phyloP scores from a whole-genome alignment of 1,139 yeast species.

The Nadsonia commutata region DNA sequence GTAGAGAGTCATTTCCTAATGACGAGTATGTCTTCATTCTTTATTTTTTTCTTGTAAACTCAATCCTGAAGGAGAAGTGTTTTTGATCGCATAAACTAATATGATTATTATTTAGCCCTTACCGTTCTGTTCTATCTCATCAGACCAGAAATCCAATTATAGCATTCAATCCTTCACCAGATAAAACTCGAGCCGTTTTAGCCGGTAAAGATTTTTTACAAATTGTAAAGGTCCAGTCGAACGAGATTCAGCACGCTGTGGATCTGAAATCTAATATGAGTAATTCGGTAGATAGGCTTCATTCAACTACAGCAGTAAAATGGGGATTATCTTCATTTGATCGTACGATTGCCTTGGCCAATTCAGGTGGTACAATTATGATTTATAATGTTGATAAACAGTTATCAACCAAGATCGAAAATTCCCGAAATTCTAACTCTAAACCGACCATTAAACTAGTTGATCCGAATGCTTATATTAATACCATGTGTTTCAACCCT shows the following conservation, averaged over 20 bases:
- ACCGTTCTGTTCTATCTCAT: slow-evolving; percentile 7
- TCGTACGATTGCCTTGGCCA: slow-evolving; percentile 16
- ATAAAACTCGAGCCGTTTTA: slow-evolving; percentile 18
- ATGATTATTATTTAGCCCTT: too few species aligned
- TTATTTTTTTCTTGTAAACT: too few species aligned
- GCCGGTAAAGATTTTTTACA: slow-evolving; percentile 18
- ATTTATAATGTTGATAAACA: slow-evolving; percentile 27
- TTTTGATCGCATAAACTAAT: too few species aligned
- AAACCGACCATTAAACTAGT: slow-evolving; percentile 24
- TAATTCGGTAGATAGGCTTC: slow-evolving; percentile 18
- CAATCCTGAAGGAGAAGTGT: too few species aligned
- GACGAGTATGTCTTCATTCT: too few species aligned
- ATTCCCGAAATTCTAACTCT: slow-evolving; percentile 25
- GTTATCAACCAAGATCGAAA: neutral
- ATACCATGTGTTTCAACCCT: slow-evolving; percentile 58
- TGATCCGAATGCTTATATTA: slow-evolving; percentile 73
- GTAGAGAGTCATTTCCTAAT: too few species aligned
- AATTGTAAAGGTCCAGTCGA: slow-evolving; percentile 9
- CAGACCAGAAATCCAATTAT: slow-evolving; percentile 16
- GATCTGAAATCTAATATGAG: slow-evolving; percentile 11
- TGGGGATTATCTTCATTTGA: slow-evolving; percentile 22
- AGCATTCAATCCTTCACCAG: slow-evolving; percentile 19
- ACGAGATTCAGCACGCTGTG: slow-evolving; percentile 2
- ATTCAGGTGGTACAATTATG: slow-evolving; percentile 24
- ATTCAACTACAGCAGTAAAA: slow-evolving; percentile 22